A percentile compares a stretch with the other conserved stretches of the same genome.
phyloP scores from a whole-genome alignment of 1,139 yeast species.

The Diutina catenulata region DNA sequence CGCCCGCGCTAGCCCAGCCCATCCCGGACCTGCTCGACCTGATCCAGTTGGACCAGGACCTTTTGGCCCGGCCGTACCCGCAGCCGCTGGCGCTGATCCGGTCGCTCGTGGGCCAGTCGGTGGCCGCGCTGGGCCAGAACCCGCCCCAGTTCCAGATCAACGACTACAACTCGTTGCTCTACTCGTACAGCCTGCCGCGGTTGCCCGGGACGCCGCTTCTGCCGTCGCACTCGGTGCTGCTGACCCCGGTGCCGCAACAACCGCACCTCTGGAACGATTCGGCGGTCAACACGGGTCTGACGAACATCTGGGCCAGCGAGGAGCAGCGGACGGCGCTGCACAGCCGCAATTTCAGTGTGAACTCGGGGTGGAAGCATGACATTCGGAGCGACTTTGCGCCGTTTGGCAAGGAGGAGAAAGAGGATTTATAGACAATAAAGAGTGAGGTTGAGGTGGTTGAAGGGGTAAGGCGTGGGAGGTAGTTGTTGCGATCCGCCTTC shows the following conservation, averaged over 20 bases:
- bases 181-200: background rate
- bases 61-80: background rate
- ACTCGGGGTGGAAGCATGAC: slow-evolving; percentile 5
- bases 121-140: background rate
- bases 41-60: background rate
- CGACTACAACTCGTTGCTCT: slow-evolving; percentile 4
- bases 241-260: slow-evolving; percentile 4
- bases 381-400: slow-evolving; percentile 2
- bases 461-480: background rate
- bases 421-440: background rate
- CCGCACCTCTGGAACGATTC: slow-evolving; percentile 3
- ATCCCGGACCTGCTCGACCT: slow-evolving; percentile 1
- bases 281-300: background rate
- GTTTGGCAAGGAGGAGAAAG: slow-evolving; percentile 1
- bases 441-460: background rate
- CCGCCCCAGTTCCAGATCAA: background rate
- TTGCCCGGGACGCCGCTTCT: background rate
- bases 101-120: too few species aligned
- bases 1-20: slow-evolving; percentile 3
- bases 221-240: slow-evolving; percentile 4
- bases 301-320: slow-evolving; percentile 5
- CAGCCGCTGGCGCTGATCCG: background rate
- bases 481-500: too few species aligned
- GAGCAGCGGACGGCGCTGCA: background rate
- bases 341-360: slow-evolving; percentile 1